phyloP scores from a whole-genome alignment of 148 eudicot genomes.

The Rhododendron simsii region DNA sequence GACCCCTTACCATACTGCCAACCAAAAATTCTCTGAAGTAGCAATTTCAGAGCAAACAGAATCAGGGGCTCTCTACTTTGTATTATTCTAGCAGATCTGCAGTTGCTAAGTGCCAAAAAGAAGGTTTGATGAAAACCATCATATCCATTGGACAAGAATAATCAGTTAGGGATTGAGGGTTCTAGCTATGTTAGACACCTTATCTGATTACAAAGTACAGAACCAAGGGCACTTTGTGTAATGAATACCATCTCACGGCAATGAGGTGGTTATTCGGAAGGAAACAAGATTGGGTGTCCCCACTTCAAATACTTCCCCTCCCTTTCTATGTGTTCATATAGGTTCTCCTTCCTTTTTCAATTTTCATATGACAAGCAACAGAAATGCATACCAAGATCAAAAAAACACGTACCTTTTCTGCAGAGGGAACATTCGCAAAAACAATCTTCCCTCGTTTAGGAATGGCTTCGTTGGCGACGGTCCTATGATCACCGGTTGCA shows the following conservation, averaged over 20 bases:
- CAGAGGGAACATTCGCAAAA: slow-evolving; percentile 25
- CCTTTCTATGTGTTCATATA: neutral
- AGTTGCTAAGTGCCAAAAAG: neutral
- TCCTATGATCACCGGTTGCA: slow-evolving; percentile 23
- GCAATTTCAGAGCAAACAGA: neutral
- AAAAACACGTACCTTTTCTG: slow-evolving; percentile 42
- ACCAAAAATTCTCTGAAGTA: neutral
- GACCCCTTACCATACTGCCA: neutral
- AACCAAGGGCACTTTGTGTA: neutral
- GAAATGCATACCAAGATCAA: neutral
- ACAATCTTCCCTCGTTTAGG: slow-evolving; percentile 34
- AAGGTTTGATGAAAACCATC: neutral
- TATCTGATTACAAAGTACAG: neutral
- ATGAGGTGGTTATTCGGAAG: neutral
- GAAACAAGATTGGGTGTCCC: neutral
- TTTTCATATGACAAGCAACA: neutral
- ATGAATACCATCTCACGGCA: neutral
- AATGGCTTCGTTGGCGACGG: slow-evolving; percentile 31
- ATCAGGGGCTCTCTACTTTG: neutral
- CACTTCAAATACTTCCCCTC: neutral
- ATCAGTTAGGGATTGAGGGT: neutral
- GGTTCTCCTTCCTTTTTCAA: neutral
- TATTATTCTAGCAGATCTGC: neutral
- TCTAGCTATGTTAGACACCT: neutral
- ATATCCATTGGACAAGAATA: neutral